Conservation (phyloP, 176 grass and related monocot genomes). For the Oryza meridionalis region DNA sequence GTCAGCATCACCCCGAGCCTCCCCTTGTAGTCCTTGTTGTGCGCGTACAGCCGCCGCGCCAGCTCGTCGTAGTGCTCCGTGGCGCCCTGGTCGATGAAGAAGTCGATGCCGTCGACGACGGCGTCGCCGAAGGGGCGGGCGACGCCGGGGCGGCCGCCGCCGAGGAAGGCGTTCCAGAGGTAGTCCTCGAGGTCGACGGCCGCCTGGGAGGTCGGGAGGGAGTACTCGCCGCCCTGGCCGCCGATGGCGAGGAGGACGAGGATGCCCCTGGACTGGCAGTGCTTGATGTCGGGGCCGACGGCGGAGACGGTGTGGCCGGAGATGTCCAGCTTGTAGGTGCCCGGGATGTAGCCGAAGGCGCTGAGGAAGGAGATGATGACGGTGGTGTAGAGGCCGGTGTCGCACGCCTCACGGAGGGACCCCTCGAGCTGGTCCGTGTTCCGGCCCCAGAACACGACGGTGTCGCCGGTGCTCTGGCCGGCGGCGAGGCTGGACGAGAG, state of each 20-base stretch:
- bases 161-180: conserved; percentile 24
- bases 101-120: conserved; percentile 16
- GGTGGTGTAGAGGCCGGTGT: neutral
- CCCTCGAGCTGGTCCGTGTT: conserved; percentile 16
- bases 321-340: neutral
- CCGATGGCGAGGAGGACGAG: conserved; percentile 27
- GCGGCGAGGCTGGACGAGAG: neutral
- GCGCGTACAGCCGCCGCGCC: neutral
- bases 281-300: conserved; percentile 32
- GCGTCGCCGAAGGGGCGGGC: conserved; percentile 35
- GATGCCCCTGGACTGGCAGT: conserved; percentile 28
- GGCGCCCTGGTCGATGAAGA: conserved; percentile 8
- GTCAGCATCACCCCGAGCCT: conserved; percentile 3
- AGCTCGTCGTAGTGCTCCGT: conserved; percentile 36
- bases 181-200: conserved; percentile 21
- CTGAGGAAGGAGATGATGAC: conserved; percentile 13
- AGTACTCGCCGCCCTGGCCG: neutral
- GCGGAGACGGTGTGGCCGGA: neutral
- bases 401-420: conserved; percentile 14
- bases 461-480: neutral
- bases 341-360: neutral
- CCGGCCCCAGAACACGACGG: conserved; percentile 18
- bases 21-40: neutral
- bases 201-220: neutral
- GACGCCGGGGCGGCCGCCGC: neutral